Base-by-base conservation (phyloP, 2,329 filamentous ascomycete genomes). In the Chaetomiaceae sp. region DNA sequence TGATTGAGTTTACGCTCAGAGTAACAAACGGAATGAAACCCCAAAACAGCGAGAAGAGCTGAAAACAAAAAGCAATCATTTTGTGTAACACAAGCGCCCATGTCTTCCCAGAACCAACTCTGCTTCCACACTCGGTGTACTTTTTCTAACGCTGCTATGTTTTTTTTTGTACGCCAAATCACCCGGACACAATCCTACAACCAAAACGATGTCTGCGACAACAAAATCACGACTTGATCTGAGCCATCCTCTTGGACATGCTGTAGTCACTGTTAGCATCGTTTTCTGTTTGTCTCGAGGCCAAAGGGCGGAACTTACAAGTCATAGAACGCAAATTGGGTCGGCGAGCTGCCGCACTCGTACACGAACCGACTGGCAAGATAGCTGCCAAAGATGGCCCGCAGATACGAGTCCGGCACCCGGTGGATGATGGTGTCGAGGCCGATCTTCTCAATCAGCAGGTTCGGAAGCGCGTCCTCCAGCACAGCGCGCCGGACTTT, bases 311-410 rank as follows among this genome's bases (percentile, higher is more conserved):
- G 53, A 23, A 86, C 87, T 83, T 75, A 91, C 88, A 97, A 99
- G 69, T 95, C 90, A 73, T 95, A 99, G 79, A 99, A 99, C 34
- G 92, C 90, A 75, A 99, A 97, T 66, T 96, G 92, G 75, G 87
- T 94, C 5, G 94, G 91, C 61, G 82, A 86, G 68, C 90, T 91
- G 65, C 94, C 94, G 69, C 92, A 94, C 69, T 95, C 84, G 71
- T 99, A 99, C 36, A 99, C 90, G 69, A 99, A 99, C 38, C 94
- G 87, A 66, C 88, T 95, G 44, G 94, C 92, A 61, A 99, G 78
- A 73, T 92, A 96, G 68, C 89, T 95, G 62, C 94, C 94, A 67
- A 99, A 99, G 69, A 99, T 97, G 60, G 91, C 87, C 61, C 90
- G 84, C 58, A 99, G 81, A 68, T 99, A 99, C 62, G 85, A 86